Evolutionary conservation across 148 eudicot genomes (phyloP).

Genomic region (Rhododendron kiyosumense): DNA sequence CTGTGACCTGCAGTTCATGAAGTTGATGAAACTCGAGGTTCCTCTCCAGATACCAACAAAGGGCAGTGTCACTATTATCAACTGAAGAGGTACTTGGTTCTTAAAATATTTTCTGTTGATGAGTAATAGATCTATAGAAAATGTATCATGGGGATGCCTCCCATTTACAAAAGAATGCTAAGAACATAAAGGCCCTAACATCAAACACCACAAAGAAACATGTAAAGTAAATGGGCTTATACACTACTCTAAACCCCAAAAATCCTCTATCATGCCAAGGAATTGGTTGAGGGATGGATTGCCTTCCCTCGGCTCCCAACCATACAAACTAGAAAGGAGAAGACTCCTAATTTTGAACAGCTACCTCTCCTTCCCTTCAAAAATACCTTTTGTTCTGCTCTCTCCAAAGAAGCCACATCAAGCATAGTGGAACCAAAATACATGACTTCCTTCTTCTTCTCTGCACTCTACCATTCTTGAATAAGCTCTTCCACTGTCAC

Average conservation of each 20-base stretch:
- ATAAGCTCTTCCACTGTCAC: no score
- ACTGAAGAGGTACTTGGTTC: constrained; percentile 15
- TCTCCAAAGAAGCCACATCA: no score
- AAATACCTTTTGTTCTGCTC: no score
- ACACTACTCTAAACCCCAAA: neutral
- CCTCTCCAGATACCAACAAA: constrained; percentile 30
- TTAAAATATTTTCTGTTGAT: no score
- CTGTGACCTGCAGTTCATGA: constrained; percentile 57
- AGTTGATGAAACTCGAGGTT: constrained; percentile 62
- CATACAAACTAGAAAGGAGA: no score
- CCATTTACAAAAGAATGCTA: neutral
- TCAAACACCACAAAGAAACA: neutral
- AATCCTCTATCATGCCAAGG: neutral
- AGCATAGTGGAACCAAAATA: no score
- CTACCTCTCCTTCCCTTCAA: no score
- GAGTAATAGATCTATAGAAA: neutral
- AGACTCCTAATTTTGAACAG: no score
- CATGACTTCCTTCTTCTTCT: no score
- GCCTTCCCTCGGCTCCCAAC: no score
- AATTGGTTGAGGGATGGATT: neutral
- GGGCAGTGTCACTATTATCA: constrained; percentile 10
- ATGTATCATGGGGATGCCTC: neutral
- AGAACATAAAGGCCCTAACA: neutral
- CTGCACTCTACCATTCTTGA: no score
- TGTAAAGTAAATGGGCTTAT: no score